Conservation (phyloP, 2,329 filamentous ascomycete species). For the Dactylella cylindrospora region DNA sequence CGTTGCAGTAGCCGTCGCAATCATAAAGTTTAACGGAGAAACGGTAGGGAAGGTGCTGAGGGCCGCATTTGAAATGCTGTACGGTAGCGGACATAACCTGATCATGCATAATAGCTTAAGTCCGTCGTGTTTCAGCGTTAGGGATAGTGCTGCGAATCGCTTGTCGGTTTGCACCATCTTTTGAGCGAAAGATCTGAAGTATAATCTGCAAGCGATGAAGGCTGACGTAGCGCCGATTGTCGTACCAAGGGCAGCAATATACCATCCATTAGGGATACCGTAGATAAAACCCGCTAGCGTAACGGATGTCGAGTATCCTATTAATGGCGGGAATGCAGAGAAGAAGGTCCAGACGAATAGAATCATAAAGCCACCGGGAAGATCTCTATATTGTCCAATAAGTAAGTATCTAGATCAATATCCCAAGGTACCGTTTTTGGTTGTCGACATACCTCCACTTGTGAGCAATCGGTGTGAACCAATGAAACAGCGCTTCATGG, state of each 20-base stretch:
- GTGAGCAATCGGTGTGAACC: conserved; percentile 46
- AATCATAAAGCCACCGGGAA: conserved; percentile 71
- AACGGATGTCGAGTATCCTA: conserved; percentile 79
- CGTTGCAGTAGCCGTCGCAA: conserved; percentile 77
- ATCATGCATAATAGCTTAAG: conserved; percentile 88
- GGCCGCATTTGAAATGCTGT: conserved; percentile 89
- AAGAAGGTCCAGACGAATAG: conserved; percentile 73
- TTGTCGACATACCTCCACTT: conserved; percentile 43
- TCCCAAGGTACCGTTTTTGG: background rate
- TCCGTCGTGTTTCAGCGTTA: conserved; percentile 88
- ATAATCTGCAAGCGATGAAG: conserved; percentile 76
- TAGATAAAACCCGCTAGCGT: conserved; percentile 71
- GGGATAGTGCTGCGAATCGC: conserved; percentile 81
- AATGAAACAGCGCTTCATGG: conserved; percentile 48
- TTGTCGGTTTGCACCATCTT: conserved; percentile 77
- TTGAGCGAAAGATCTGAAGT: conserved; percentile 77
- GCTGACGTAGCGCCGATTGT: conserved; percentile 74
- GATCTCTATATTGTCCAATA: conserved; percentile 51
- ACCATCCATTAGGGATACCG: conserved; percentile 74
- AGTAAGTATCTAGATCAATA: conserved; percentile 2
- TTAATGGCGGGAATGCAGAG: conserved; percentile 80
- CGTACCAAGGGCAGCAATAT: conserved; percentile 76
- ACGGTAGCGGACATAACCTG: conserved; percentile 86
- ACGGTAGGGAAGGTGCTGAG: conserved; percentile 92
- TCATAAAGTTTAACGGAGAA: conserved; percentile 69